phyloP scores from a whole-genome alignment of 306 rosid genomes.

The Corylus avellana region DNA sequence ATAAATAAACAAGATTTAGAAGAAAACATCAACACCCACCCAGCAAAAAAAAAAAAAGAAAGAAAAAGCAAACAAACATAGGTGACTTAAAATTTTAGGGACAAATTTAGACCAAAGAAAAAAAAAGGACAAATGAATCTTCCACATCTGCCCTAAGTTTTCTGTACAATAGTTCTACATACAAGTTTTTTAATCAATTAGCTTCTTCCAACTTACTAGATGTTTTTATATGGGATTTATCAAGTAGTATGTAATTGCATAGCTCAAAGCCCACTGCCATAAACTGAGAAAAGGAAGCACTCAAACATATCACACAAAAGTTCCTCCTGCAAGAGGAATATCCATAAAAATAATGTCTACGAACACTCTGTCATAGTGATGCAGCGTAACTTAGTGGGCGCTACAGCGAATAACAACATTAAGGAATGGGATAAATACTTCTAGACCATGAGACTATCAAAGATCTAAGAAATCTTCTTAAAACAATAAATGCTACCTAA shows the following conservation, averaged over 20 bases:
- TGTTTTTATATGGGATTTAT: not conserved
- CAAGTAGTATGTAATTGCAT: not conserved
- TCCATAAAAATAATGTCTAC: too few species aligned
- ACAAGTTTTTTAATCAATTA: not conserved
- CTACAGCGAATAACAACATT: too few species aligned
- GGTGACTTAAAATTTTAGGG: not conserved
- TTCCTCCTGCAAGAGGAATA: too few species aligned
- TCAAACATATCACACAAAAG: not conserved
- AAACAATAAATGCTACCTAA: too few species aligned
- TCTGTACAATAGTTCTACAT: not conserved
- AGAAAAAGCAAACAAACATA: not conserved
- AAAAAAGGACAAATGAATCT: not conserved
- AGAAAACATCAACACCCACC: not conserved
- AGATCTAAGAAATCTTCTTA: too few species aligned
- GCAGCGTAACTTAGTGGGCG: too few species aligned
- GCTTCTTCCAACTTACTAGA: not conserved
- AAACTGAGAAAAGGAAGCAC: not conserved
- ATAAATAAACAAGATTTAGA: not conserved
- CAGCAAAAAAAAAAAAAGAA: not conserved
- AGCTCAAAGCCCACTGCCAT: not conserved
- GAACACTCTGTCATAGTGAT: too few species aligned
- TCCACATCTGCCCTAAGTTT: not conserved
- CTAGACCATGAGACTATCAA: too few species aligned
- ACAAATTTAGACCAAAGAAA: not conserved
- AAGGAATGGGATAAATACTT: too few species aligned